Conservation (phyloP, 768 basidiomycete species). For the Psilocybe cubensis region DNA sequence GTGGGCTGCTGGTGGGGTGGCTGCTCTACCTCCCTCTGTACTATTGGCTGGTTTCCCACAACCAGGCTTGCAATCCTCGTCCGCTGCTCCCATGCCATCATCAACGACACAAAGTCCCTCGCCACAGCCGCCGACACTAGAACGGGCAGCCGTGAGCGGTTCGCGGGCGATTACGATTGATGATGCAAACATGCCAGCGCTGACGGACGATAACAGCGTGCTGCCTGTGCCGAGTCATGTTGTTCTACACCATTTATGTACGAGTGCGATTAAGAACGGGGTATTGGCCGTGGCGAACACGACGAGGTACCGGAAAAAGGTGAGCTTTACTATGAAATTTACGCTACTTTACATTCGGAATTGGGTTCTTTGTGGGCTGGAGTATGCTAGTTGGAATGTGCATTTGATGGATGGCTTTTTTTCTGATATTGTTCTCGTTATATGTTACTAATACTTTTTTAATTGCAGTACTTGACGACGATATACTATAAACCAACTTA, state of each 20-base stretch:
- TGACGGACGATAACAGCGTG: conserved; percentile 88
- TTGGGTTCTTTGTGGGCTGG: neutral
- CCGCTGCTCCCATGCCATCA: neutral
- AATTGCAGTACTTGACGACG: conserved; percentile 76
- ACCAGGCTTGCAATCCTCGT: neutral
- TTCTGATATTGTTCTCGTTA: no score
- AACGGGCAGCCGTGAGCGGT: conserved; percentile 20
- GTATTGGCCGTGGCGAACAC: conserved; percentile 93
- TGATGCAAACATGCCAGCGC: conserved; percentile 40
- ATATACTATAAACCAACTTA: conserved; percentile 49
- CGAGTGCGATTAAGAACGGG: conserved; percentile 93
- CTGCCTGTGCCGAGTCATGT: conserved; percentile 93
- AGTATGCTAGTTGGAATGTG: neutral
- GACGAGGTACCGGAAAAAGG: conserved; percentile 91
- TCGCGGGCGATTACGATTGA: conserved; percentile 39
- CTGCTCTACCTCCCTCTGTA: neutral
- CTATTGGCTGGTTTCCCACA: neutral
- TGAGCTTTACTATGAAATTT: conserved; percentile 33
- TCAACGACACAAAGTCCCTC: neutral
- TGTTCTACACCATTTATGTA: conserved; percentile 92
- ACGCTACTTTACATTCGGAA: neutral
- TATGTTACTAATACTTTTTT: no score
- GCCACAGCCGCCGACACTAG: conserved; percentile 3
- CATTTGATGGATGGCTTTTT: conserved; percentile 15
- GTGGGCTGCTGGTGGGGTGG: conserved; percentile 8